These are phyloP conservation scores for Exidia glandulosa DNA, from an alignment of 768 basidiomycete species.

Conservation along the genomic window DNA sequence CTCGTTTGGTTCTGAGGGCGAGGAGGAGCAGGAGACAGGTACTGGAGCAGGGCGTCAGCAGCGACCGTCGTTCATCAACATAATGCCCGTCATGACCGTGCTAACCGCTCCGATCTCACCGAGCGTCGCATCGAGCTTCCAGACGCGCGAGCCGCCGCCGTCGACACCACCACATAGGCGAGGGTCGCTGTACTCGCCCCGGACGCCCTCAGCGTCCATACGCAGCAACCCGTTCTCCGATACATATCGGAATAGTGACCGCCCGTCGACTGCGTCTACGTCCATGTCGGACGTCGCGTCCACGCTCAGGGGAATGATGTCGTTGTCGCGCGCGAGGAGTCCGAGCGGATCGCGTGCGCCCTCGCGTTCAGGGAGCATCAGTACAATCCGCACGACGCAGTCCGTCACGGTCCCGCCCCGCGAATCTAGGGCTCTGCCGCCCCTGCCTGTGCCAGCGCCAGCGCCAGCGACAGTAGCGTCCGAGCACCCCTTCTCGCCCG, in stretches of 20 bases:
- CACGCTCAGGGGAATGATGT: not conserved
- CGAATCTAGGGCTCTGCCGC: not conserved
- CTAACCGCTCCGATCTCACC: not conserved
- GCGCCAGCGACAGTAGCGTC: not conserved
- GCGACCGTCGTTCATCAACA: not conserved
- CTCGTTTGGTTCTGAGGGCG: not conserved
- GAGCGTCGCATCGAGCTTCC: not conserved
- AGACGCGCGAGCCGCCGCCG: not conserved
- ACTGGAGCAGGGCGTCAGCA: not conserved
- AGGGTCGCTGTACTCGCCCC: not conserved
- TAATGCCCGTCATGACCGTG: not conserved
- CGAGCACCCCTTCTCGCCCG: not conserved
- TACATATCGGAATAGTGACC: no score
- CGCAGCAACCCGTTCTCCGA: not conserved
- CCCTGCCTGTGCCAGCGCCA: not conserved
- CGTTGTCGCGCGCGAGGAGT: no score
- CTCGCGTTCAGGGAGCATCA: not conserved
- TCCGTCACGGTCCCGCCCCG: not conserved
- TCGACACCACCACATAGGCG: not conserved
- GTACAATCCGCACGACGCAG: not conserved
- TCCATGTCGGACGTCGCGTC: not conserved
- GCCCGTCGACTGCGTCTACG: not conserved
- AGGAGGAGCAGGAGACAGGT: not conserved
- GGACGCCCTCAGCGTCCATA: not conserved
- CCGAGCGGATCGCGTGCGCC: not conserved